Evolutionary conservation across 495 filamentous ascomycete species (phyloP).

Genomic region (Pseudomonodictys pantanalensis): DNA sequence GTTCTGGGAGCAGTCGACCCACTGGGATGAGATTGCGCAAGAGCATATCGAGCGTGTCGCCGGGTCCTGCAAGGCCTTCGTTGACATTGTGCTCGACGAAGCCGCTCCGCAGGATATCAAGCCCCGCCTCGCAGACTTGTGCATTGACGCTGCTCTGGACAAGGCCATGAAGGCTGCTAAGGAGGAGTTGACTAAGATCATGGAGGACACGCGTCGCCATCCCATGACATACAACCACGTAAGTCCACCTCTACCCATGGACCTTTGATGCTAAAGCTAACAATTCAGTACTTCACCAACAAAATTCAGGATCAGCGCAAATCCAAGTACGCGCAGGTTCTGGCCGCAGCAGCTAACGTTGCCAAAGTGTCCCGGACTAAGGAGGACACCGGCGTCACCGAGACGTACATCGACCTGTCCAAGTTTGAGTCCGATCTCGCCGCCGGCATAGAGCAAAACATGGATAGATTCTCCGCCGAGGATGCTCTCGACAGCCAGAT

Average conservation of each 20-base stretch:
- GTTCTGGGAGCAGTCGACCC: constrained; percentile 33
- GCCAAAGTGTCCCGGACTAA: background rate
- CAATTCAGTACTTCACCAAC: constrained; percentile 27
- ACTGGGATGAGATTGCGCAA: constrained; percentile 23
- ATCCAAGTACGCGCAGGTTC: constrained; percentile 6
- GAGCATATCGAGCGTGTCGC: constrained; percentile 33
- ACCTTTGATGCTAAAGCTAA: background rate
- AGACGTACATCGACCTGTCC: background rate
- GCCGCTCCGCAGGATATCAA: constrained; percentile 20
- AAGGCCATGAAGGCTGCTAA: background rate
- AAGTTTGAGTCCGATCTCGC: background rate
- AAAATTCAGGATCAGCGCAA: constrained; percentile 27
- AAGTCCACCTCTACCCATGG: background rate
- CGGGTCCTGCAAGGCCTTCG: constrained; percentile 26
- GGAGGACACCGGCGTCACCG: background rate
- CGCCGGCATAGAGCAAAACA: constrained; percentile 20
- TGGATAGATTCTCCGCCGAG: constrained; percentile 31
- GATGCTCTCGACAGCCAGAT: constrained; percentile 28
- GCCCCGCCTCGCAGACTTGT: constrained; percentile 4
- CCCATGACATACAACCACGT: constrained; percentile 38
- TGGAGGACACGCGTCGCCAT: constrained; percentile 21
- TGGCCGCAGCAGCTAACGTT: constrained; percentile 1
- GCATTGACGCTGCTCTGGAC: constrained; percentile 17
- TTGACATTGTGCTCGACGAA: constrained; percentile 21
- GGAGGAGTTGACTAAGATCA: constrained; percentile 30